Base-by-base conservation (phyloP, 2,329 filamentous ascomycete species). In the Tolypocladium capitatum region DNA sequence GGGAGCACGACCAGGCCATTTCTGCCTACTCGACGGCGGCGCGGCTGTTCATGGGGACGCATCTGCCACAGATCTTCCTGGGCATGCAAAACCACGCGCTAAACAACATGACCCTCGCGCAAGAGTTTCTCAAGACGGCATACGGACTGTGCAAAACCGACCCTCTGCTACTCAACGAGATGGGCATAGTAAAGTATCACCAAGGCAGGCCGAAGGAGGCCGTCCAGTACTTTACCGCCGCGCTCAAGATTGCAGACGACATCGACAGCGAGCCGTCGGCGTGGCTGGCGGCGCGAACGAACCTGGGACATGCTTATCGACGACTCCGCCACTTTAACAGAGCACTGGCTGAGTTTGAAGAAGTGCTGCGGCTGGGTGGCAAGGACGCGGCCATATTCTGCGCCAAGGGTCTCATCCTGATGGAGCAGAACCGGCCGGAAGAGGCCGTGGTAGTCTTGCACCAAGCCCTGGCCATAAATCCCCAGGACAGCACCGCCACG, bases 81-180 rank as follows among this genome's bases (percentile, higher is more conserved):
- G 92, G 94, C 7, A 98, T 98, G 92, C 94, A 98, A 64, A 94
- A 98, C 65, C 83, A 97, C 43, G 88, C 91, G 18, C 76, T 98
- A 51, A 94, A 94, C 65, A 97, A 98, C 58, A 86, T 97, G 78
- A 83, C 82, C 1, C 75, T 97, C 16, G 92, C 94, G 0, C 86
- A 94, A 54, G 92, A 98, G 63, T 98, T 97, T 63, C 77, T 97
- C 41, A 89, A 87, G 58, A 89, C 88, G 3, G 90, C 92, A 0
- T 94, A 92, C 63, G 75, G 78, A 0, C 73, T 94, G 13, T 94
- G 88, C 69, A 80, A 82, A 57, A 84, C 81, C 1, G 92, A 98
- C 57, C 92, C 92, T 0, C 69, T 97, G 6, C 78, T 98, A 4
- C 74, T 98, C 48, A 98, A 98, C 62, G 92, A 98, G 68, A 83